phyloP scores from a whole-genome alignment of 2,329 filamentous ascomycete species.

The Phyllosticta citrichinensis region DNA sequence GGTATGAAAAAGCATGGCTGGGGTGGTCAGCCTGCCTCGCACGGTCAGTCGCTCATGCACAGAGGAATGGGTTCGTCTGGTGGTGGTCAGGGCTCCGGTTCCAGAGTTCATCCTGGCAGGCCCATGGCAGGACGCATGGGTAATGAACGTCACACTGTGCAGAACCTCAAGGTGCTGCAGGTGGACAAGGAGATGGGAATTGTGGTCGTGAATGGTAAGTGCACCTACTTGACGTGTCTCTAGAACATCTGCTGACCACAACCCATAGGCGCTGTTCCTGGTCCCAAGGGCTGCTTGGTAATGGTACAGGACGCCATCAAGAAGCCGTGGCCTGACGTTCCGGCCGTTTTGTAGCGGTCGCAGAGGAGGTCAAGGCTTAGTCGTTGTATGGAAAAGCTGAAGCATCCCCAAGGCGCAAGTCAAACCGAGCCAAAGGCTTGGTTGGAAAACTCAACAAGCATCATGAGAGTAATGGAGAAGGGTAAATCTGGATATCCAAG shows the following conservation, averaged over 20 bases:
- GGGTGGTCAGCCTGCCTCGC: constrained; percentile 75
- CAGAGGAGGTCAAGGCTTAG: neutral
- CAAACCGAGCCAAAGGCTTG: neutral
- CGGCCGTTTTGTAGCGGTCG: neutral
- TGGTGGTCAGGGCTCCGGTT: constrained; percentile 83
- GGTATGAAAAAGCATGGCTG: constrained; percentile 97
- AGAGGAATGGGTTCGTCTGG: constrained; percentile 84
- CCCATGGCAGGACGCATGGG: constrained; percentile 98
- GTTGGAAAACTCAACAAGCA: neutral
- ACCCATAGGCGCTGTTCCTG: constrained; percentile 57
- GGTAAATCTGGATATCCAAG: neutral
- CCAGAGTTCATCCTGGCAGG: constrained; percentile 87
- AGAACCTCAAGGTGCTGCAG: constrained; percentile 83
- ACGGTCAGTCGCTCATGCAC: constrained; percentile 94
- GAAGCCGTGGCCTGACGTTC: constrained; percentile 55
- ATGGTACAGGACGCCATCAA: constrained; percentile 85
- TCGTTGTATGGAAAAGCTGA: neutral
- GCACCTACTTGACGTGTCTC: neutral
- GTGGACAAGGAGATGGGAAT: constrained; percentile 80
- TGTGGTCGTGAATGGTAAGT: constrained; percentile 71
- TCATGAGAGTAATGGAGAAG: neutral
- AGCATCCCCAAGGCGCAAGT: neutral
- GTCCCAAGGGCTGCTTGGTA: constrained; percentile 78
- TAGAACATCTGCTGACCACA: neutral
- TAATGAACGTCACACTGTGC: constrained; percentile 73